Conservation (phyloP, 495 filamentous ascomycete species). For the Neurospora tetrasperma region DNA sequence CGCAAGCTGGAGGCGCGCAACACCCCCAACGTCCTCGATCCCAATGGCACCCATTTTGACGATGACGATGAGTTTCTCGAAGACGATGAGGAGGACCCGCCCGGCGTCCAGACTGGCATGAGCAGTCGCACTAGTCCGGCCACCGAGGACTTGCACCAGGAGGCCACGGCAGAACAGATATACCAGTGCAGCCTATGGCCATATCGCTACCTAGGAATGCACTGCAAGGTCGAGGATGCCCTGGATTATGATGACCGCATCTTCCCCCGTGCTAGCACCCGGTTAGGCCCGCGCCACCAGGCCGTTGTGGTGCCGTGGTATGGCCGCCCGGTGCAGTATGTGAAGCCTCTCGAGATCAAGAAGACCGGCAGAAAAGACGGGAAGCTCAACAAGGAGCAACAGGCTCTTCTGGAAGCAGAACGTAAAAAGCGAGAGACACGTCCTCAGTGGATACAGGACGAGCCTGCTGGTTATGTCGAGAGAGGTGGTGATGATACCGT, state of each 20-base stretch:
- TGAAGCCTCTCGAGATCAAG: conserved; percentile 79
- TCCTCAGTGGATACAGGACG: conserved; percentile 88
- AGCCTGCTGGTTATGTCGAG: conserved; percentile 72
- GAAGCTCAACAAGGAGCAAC: conserved; percentile 67
- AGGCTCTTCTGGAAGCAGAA: conserved; percentile 71
- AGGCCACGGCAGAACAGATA: conserved; percentile 80
- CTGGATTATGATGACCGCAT: conserved; percentile 97
- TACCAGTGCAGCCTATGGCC: conserved; percentile 92
- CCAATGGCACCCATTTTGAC: conserved; percentile 8
- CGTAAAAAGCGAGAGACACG: conserved; percentile 65
- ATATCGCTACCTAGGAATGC: conserved; percentile 89
- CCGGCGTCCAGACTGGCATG: conserved; percentile 52
- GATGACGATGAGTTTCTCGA: conserved; percentile 28
- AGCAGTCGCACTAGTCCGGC: conserved; percentile 50
- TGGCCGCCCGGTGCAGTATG: conserved; percentile 74
- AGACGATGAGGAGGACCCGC: conserved; percentile 72
- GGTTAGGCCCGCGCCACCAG: conserved; percentile 85
- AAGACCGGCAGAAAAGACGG: conserved; percentile 53
- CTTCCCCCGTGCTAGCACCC: conserved; percentile 89
- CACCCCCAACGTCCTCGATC: conserved; percentile 53
- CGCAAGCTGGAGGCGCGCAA: conserved; percentile 84
- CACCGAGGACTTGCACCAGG: conserved; percentile 45
- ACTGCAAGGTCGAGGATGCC: conserved; percentile 93
- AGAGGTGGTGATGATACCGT: conserved; percentile 68
- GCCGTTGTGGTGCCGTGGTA: conserved; percentile 76